Base-by-base conservation (phyloP, 179 eudicot genomes). In the Spinacia oleracea region DNA sequence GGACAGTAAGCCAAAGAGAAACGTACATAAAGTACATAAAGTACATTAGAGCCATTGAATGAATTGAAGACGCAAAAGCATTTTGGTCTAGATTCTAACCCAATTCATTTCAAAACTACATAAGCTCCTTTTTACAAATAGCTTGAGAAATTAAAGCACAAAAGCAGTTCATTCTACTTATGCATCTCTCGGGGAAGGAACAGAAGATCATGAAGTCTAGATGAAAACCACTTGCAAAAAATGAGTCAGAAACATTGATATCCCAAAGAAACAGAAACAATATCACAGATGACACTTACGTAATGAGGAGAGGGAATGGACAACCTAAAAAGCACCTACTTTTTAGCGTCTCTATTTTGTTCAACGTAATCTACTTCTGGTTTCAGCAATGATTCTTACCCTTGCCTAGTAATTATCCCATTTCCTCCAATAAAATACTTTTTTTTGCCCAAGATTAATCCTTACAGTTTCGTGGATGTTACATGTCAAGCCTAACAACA, bases 221-320 rank as follows among this genome's bases (percentile, higher is more conserved):
- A 53, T 48, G 23, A 58, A 48, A 60, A 35, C 78, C n/a, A 35
- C 50, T 62, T 51, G 48, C 32, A 72, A 71, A 72, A 71, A 23
- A 31, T 27, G 25, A 42, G n/a, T 21, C 45, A 75, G 27, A n/a
- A 32, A 20, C 1, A 6, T 59, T 40, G 1, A 45, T 27, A 58
- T n/a, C 66, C 14, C 55, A 58, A 10, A 74, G 25, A 4, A 15
- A 20, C 35, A 18, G 16, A 1, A 67, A 34, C 38, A 53, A 77
- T 16, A 38, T 25, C 5, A 59, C 76, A 45, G 31, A 48, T 31
- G 16, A 75, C 16, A 38, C 55, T 60, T 27, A 6, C 40, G 18
- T 38, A 42, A 59, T 6, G 21, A 16, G 45, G 14, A 74, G 38
- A 14, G 15, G 9, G 15, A 51, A 2, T 21, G 43, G 35, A 71